Evolutionary conservation across 345 rosid genomes (phyloP).

Genomic region (Syzygium grande): DNA sequence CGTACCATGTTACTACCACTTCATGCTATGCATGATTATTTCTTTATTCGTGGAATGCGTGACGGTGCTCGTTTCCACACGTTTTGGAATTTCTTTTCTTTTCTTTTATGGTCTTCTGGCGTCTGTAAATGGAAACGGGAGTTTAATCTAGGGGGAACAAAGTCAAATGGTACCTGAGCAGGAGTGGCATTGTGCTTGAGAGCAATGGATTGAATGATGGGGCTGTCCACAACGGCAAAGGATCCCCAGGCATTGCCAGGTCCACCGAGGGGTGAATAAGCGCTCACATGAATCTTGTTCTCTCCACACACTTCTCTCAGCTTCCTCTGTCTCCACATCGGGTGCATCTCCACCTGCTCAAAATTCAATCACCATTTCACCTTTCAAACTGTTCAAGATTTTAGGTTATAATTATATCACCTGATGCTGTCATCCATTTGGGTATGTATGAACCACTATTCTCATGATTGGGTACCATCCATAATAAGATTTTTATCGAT

Average conservation of each 20-base stretch:
- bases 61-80: background rate
- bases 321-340: constrained; percentile 77
- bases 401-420: background rate
- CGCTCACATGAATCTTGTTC: constrained; percentile 65
- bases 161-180: constrained; percentile 43
- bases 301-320: constrained; percentile 56
- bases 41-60: background rate
- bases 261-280: constrained; percentile 78
- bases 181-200: constrained; percentile 57
- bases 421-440: background rate
- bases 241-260: constrained; percentile 84
- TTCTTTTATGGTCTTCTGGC: background rate
- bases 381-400: background rate
- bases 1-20: background rate
- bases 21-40: background rate
- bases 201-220: constrained; percentile 56
- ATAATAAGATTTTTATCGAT: background rate
- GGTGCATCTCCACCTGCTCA: constrained; percentile 89
- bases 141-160: background rate
- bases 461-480: background rate
- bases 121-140: background rate
- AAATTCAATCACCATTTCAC: background rate
- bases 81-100: background rate
- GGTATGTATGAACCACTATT: background rate
- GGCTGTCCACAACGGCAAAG: constrained; percentile 59